Base-by-base conservation (phyloP, 306 rosid genomes). In the Castanea mollissima region DNA sequence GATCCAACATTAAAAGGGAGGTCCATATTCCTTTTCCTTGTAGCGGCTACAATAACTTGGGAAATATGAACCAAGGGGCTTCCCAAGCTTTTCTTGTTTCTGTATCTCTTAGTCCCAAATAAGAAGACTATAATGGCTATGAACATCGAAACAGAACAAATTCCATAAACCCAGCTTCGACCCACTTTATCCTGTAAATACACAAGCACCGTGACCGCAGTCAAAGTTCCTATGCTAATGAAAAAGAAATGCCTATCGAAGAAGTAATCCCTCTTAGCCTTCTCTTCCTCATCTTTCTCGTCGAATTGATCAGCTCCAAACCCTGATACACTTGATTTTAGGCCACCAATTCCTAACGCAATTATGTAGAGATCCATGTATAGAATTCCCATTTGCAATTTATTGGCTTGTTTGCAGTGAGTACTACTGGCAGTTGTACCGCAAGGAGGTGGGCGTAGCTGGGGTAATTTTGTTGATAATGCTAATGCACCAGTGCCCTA, bases 321-420 rank as follows among this genome's bases (percentile, higher is more conserved):
- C 20, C 99, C 99, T 2, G 97, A 94, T 55, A 92, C 88, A 73
- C 99, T 94, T n/a, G 99, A 94, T 75, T 94, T 94, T 7, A 92
- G 83, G 68, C 99, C 99, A 5, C 99, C 97, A 0, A 91, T 92
- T 58, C 97, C 99, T 29, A 94, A 84, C 27, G 97, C 97, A 75
- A 91, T 85, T 21, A 91, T 83, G 75, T 89, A 94, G 29, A 94
- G 79, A 41, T 93, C 92, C 64, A 88, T 6, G 90, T 87, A 92
- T 9, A 94, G 74, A 55, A 92, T 84, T 71, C 95, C 97, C 97
- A 92, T 90, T 81, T 94, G 99, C 58, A 90, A 85, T 57, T 91
- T 90, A 55, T 76, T 81, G 74, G 97, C 97, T 74, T 56, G 83
- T 63, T 82, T 56, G 97, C 99, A 92, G 55, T 78, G 38, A 25